Base-by-base conservation (phyloP, 2,329 filamentous ascomycete species). In the Exophiala sp. region DNA sequence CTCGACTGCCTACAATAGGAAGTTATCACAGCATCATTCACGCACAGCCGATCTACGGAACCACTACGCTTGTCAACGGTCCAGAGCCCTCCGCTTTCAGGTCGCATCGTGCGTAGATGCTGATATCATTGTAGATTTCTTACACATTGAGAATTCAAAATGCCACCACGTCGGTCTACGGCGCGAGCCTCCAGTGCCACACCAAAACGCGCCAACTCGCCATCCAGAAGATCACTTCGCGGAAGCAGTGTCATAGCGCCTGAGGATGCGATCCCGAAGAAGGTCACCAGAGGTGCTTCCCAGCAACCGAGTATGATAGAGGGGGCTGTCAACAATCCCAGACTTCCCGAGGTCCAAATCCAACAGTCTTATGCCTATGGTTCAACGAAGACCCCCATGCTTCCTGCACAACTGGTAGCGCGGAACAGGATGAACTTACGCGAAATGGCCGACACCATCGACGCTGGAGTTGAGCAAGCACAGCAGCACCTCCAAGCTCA, bases 331-430 rank as follows among this genome's bases (percentile, higher is more conserved):
- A 52, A 57, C 40, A 68, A 63, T 53, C 62, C 64, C 35, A 54
- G 49, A 44, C 57, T 71, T 27, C 68, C 68, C 5, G 62, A 64
- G 43, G 58, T 71, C 41, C 66, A 68, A 34, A 65, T 65, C 19
- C 65, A 66, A 46, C 64, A 66, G 39, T 70, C 69, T 1, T 70
- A 66, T 48, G 66, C 66, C 11, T 71, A 71, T 61, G 69, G 69
- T 22, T 65, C 67, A 6, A 63, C 62, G 16, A 62, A 63, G 18
- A 64, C 65, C 10, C 62, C 66, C 13, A 58, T 63, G 19, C 57
- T 71, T 16, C 68, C 69, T 8, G 62, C 62, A 39, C 63, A 63
- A 55, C 58, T 70, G 21, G 52, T 60, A n/a, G 54, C 62, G 2
- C 58, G 64, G 29, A 61, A 63, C 11, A 57, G 58, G 3, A 63